Evolutionary conservation across 1,284 basidiomycete species (phyloP).

Genomic region (Vanrija pseudolonga): DNA sequence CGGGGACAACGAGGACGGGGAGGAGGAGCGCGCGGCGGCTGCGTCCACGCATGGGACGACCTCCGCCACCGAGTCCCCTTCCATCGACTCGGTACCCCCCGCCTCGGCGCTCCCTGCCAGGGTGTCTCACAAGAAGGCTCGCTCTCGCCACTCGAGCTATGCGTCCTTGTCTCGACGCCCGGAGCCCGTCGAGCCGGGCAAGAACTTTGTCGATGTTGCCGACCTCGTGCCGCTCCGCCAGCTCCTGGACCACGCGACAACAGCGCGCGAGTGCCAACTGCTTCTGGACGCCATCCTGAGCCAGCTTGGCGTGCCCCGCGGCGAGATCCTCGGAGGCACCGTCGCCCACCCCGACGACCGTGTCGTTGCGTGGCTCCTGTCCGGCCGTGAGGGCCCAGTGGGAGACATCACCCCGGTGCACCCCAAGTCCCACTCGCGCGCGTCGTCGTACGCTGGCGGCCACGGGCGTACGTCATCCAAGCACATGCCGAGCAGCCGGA

Average conservation of each 20-base stretch:
- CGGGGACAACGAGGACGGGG: too few species aligned
- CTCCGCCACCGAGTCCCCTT: not conserved
- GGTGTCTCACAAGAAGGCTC: too few species aligned
- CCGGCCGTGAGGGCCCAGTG: constrained; percentile 31
- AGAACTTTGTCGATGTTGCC: constrained; percentile 17
- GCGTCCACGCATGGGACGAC: not conserved
- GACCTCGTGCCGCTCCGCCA: constrained; percentile 63
- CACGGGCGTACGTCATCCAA: not conserved
- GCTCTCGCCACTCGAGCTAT: too few species aligned
- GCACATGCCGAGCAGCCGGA: not conserved
- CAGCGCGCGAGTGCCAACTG: constrained; percentile 74
- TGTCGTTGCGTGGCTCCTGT: constrained; percentile 39
- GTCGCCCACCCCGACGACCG: constrained; percentile 22
- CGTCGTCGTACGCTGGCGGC: not conserved
- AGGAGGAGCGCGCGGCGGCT: too few species aligned
- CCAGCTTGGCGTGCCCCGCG: constrained; percentile 55
- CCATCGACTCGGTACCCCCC: not conserved
- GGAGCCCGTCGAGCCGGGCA: too few species aligned
- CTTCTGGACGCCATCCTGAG: constrained; percentile 75
- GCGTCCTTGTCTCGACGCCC: too few species aligned
- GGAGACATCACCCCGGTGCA: constrained; percentile 2
- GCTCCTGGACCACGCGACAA: constrained; percentile 66
- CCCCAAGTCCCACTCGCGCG: not conserved
- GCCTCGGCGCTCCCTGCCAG: not conserved
- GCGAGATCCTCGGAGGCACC: not conserved